Evolutionary conservation across 2,329 filamentous ascomycete genomes (phyloP).

Genomic region (Fusarium foetens): DNA sequence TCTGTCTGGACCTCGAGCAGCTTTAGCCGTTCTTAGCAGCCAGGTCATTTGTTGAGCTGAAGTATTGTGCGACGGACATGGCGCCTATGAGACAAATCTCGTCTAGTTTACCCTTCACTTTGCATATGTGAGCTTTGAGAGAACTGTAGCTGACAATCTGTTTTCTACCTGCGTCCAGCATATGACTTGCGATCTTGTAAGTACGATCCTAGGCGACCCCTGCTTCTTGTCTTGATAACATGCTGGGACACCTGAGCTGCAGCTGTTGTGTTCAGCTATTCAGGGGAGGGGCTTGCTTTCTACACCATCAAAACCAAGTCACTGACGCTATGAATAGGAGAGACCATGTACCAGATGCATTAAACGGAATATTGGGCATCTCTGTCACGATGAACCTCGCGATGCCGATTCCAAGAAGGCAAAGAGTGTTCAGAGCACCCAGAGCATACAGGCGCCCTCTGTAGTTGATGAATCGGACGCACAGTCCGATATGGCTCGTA

Average conservation of each 20-base stretch:
- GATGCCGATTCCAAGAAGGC: slow-evolving; percentile 83
- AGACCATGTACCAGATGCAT: slow-evolving; percentile 97
- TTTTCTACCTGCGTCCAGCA: slow-evolving; percentile 64
- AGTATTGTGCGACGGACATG: slow-evolving; percentile 32
- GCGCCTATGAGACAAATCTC: slow-evolving; percentile 17
- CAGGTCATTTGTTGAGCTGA: slow-evolving; percentile 22
- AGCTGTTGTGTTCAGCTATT: slow-evolving; percentile 17
- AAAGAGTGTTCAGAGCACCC: slow-evolving; percentile 65
- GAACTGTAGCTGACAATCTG: slow-evolving; percentile 42
- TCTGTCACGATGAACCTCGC: slow-evolving; percentile 97
- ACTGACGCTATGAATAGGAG: slow-evolving; percentile 68
- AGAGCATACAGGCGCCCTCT: slow-evolving; percentile 57
- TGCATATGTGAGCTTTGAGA: slow-evolving; percentile 29
- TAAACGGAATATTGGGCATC: slow-evolving; percentile 97
- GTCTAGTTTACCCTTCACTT: slow-evolving; percentile 15
- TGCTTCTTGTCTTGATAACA: slow-evolving; percentile 40
- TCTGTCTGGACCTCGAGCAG: slow-evolving; percentile 19
- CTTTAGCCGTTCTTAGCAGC: slow-evolving; percentile 27
- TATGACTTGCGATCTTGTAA: slow-evolving; percentile 93
- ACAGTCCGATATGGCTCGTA: slow-evolving; percentile 60
- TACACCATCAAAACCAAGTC: slow-evolving; percentile 20
- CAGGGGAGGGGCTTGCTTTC: slow-evolving; percentile 24
- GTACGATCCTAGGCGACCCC: slow-evolving; percentile 49
- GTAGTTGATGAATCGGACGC: slow-evolving; percentile 70
- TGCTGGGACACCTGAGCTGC: slow-evolving; percentile 14